Percentiles rank a stretch among this genome's conserved stretches.
These are phyloP conservation scores for Boletus nobilissimus DNA, from an alignment of 1,284 basidiomycete genomes.

Conservation along the genomic window DNA sequence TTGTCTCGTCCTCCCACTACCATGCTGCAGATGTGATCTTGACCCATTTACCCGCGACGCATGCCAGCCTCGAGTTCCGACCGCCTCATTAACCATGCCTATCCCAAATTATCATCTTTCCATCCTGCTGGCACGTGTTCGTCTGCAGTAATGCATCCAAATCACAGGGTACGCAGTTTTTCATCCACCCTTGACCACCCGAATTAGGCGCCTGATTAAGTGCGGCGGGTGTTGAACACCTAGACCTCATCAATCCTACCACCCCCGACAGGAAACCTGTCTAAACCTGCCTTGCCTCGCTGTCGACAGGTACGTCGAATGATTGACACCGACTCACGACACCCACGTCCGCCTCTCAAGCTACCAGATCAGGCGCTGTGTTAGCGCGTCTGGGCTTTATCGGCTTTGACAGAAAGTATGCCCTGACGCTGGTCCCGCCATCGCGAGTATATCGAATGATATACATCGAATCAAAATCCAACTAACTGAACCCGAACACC, in stretches of 20 bases:
- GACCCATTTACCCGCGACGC: background rate
- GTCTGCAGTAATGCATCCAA: background rate
- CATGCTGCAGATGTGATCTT: background rate
- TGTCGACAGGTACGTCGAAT: background rate
- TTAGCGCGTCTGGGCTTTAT: no score
- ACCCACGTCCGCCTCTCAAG: background rate
- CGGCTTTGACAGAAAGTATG: no score
- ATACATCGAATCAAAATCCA: no score
- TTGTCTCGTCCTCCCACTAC: background rate
- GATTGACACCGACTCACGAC: background rate
- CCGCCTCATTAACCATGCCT: background rate
- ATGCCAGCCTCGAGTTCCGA: slow-evolving; percentile 1
- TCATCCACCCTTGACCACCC: background rate
- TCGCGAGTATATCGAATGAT: no score
- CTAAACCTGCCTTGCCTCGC: background rate
- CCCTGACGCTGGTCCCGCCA: no score
- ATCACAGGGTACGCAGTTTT: background rate
- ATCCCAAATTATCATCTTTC: no score
- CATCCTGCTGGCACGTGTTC: background rate
- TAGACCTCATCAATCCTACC: background rate
- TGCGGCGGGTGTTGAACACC: background rate
- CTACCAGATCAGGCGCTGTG: no score
- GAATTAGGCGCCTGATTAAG: background rate
- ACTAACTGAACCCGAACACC: no score
- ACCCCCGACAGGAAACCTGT: background rate